These are phyloP conservation scores for Picocystis salinarum DNA, from an alignment of 139 green algal genomes.

Conservation along the genomic window DNA sequence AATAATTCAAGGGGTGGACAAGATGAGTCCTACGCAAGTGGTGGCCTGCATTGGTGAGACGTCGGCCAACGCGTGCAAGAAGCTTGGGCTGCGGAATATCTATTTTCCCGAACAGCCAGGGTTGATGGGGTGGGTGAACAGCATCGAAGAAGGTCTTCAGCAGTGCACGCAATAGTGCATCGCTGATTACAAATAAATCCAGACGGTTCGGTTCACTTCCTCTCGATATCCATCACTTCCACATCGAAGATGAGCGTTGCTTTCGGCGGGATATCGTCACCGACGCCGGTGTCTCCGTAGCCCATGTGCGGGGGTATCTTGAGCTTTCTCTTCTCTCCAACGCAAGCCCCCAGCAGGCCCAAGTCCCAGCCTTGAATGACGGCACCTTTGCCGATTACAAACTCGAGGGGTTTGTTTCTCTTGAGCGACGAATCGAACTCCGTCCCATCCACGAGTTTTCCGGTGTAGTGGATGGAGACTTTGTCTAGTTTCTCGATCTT, in stretches of 20 bases:
- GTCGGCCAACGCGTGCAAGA: constrained; percentile 33
- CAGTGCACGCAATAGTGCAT: too few species aligned
- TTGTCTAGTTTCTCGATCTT: background rate
- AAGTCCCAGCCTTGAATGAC: constrained; percentile 1
- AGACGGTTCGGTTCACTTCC: too few species aligned
- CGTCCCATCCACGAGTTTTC: background rate
- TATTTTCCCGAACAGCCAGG: constrained; percentile 37
- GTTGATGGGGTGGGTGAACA: constrained; percentile 37
- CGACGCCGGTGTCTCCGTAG: constrained; percentile 28
- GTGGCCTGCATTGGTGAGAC: constrained; percentile 64
- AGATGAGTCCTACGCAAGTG: constrained; percentile 11
- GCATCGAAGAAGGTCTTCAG: constrained; percentile 22
- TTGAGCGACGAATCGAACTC: background rate
- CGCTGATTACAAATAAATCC: too few species aligned
- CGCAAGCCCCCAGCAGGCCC: constrained; percentile 28
- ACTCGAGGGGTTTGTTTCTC: background rate
- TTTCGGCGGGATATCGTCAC: background rate
- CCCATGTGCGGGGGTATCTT: constrained; percentile 33
- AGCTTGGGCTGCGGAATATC: constrained; percentile 26
- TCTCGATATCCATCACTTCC: constrained; percentile 2
- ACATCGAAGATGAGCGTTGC: constrained; percentile 3
- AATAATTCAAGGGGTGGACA: constrained; percentile 21
- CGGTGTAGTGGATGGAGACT: background rate
- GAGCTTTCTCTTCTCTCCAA: constrained; percentile 34
- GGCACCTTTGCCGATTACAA: background rate